Evolutionary conservation across 805 yeast genomes (phyloP), one percentile per base, ranked within the genome.

Genomic region (Starmerella apicola): DNA sequence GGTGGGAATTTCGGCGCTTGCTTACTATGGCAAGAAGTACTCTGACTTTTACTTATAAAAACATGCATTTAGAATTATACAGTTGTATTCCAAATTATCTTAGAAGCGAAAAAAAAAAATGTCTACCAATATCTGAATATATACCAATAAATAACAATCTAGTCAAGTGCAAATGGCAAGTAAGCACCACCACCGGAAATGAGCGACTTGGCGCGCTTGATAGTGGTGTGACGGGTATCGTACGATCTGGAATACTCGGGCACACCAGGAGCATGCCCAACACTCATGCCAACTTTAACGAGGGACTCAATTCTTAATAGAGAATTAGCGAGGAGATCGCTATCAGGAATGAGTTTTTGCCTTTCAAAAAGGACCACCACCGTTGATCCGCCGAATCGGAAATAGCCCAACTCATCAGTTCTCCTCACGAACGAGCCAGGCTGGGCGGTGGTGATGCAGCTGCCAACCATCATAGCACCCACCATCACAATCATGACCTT

Each of bases 401-500:
- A 88, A 55, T 83, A 88, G 0, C 98, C 98, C 21, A 88, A 60
- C 52, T 88, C 97, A 32, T 81, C 86, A 3, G 91, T 81, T 34
- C 86, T 67, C 7, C 60, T 51, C 3, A 88, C 66, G 0, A 38
- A 28, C 32, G 74, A 74, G 2, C 83, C 84, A 34, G 68, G 71
- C 38, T 69, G 56, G 13, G 76, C 78, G 0, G 88, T 77, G 22
- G 88, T 58, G 0, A 84, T 70, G 2, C 79, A 85, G 2, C 94
- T 79, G 0, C 97, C 97, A 2, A 88, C 98, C 96, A 88, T 85
- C 97, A 91, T 88, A 0, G 98, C 98, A 26, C 98, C 98, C 3
- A 88, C 83, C 5, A 91, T 76, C 18, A 84, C 72, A 61, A 82
- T 68, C 45, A 81, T 63, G 16, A 88, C 80, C 0, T 71, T 67